These are phyloP conservation scores for Mucor velutinosus DNA, from an alignment of 371 early-diverging fungal species.

Conservation along the genomic window DNA sequence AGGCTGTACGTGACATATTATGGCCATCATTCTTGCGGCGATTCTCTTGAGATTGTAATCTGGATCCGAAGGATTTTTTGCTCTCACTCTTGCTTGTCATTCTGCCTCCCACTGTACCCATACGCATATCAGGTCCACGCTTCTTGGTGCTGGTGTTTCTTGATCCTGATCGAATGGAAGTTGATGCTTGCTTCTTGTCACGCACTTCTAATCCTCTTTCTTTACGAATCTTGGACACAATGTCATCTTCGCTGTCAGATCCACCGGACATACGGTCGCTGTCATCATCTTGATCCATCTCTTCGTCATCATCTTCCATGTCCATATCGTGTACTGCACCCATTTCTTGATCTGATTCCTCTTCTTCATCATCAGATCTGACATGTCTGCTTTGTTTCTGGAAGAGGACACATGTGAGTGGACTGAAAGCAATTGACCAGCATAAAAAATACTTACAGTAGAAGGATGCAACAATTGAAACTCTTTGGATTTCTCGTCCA, in stretches of 20 bases:
- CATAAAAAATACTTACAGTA: constrained; percentile 25
- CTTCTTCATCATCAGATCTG: constrained; percentile 29
- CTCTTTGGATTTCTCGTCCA: constrained; percentile 86
- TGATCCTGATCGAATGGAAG: constrained; percentile 23
- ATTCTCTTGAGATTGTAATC: constrained; percentile 32
- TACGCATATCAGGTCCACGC: constrained; percentile 52
- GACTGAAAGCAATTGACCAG: background rate
- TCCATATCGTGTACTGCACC: constrained; percentile 45
- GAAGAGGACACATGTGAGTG: background rate
- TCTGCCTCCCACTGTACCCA: constrained; percentile 50
- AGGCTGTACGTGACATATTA: constrained; percentile 58
- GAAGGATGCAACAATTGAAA: constrained; percentile 86
- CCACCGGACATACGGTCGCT: constrained; percentile 42
- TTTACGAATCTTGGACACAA: constrained; percentile 48
- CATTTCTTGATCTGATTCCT: constrained; percentile 27
- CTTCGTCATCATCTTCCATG: constrained; percentile 43
- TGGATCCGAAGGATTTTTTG: constrained; percentile 47
- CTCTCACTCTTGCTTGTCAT: constrained; percentile 33
- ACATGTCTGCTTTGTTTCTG: constrained; percentile 28
- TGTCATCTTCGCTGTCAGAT: constrained; percentile 52
- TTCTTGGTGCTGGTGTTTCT: constrained; percentile 19
- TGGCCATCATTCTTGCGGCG: constrained; percentile 38
- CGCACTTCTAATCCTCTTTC: constrained; percentile 46
- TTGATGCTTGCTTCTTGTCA: constrained; percentile 31
- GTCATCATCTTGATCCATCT: constrained; percentile 39